Evolutionary conservation across 1,284 basidiomycete genomes (phyloP).

Genomic region (Lignosus rhinocerotis): DNA sequence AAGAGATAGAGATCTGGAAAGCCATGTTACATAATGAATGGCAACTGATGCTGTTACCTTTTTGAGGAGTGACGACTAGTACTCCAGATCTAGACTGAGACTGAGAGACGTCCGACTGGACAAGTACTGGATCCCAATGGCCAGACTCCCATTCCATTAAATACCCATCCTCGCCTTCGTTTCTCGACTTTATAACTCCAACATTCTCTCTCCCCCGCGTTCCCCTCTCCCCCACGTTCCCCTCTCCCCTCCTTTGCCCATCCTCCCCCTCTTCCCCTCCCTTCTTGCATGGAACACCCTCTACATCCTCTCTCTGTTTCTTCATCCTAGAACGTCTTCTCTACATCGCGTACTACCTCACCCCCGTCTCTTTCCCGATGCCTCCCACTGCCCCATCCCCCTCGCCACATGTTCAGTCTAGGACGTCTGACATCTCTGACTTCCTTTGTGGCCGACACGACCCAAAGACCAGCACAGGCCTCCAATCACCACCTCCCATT

Average conservation of each 20-base stretch:
- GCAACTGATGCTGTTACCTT: no score
- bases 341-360: background rate
- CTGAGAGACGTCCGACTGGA: no score
- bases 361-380: background rate
- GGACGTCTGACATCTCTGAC: constrained; percentile 38
- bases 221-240: background rate
- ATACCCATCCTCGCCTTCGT: no score
- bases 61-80: no score
- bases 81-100: no score
- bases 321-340: background rate
- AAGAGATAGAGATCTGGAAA: no score
- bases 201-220: background rate
- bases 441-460: constrained; percentile 31
- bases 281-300: constrained; percentile 7
- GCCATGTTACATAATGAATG: no score
- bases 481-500: constrained; percentile 17
- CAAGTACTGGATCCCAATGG: no score
- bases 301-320: background rate
- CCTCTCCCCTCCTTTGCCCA: background rate
- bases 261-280: background rate
- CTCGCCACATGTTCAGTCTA: constrained; percentile 31
- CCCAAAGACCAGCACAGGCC: constrained; percentile 18
- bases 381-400: constrained; percentile 25
- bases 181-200: background rate
- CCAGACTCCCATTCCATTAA: constrained; percentile 7